Conservation (phyloP, 306 rosid genomes). For the Vigna nakashimae region DNA sequence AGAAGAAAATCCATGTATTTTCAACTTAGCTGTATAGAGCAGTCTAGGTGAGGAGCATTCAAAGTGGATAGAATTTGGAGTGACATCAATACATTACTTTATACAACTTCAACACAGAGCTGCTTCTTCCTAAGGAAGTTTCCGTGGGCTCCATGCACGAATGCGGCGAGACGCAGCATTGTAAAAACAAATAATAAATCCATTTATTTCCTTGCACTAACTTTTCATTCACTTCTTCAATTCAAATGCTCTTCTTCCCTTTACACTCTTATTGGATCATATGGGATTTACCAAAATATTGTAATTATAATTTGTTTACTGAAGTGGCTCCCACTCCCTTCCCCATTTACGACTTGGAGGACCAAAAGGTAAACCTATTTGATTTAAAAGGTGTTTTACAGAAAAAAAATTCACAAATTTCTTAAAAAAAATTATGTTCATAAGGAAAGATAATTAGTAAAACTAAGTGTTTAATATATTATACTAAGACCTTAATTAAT, state of each 20-base stretch:
- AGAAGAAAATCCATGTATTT: constrained; percentile 3
- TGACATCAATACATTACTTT: neutral
- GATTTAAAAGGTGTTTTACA: too few relatives aligned
- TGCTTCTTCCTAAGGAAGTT: constrained; percentile 43
- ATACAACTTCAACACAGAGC: constrained; percentile 11
- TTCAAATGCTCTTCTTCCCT: neutral
- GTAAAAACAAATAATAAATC: constrained; percentile 24
- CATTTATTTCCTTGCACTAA: constrained; percentile 19
- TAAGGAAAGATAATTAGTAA: too few relatives aligned
- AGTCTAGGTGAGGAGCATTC: neutral
- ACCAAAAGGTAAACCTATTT: neutral
- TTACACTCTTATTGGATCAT: constrained; percentile 1
- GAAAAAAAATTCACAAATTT: too few relatives aligned
- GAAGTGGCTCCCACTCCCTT: constrained; percentile 51
- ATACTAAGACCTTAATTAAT: too few relatives aligned
- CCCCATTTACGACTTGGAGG: constrained; percentile 21
- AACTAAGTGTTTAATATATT: too few relatives aligned
- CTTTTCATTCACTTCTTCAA: constrained; percentile 32
- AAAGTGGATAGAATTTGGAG: constrained; percentile 25
- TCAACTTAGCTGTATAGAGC: neutral
- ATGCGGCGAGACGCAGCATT: constrained; percentile 82
- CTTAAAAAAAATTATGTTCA: too few relatives aligned
- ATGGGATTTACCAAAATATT: neutral
- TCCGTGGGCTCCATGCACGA: constrained; percentile 59
- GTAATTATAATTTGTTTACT: constrained; percentile 9